These are phyloP conservation scores for Didymellaceae sp. DNA, from an alignment of 2,329 filamentous ascomycete genomes.

Conservation along the genomic window DNA sequence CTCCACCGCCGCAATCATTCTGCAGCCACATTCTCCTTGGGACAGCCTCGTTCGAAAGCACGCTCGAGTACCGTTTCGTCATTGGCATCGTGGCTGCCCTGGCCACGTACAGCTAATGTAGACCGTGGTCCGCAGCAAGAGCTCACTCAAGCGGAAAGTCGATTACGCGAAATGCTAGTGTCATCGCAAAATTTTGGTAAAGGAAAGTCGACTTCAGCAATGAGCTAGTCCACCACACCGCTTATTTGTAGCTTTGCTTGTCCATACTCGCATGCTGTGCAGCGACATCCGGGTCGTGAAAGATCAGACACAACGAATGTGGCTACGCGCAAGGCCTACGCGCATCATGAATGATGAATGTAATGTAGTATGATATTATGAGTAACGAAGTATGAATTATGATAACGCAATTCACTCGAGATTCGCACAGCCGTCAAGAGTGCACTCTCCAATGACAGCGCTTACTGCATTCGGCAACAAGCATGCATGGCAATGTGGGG, in stretches of 20 bases:
- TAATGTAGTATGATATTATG: conserved; percentile 10
- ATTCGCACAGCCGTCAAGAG: too few species aligned
- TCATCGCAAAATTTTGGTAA: conserved; percentile 34
- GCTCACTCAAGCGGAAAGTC: conserved; percentile 40
- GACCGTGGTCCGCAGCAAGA: conserved; percentile 28
- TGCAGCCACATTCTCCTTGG: conserved; percentile 24
- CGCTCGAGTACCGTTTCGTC: conserved; percentile 42
- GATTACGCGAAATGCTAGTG: conserved; percentile 42
- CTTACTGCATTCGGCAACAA: conserved; percentile 3
- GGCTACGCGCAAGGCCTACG: neutral
- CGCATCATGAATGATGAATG: conserved; percentile 6
- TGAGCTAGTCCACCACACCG: conserved; percentile 19
- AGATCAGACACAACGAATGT: neutral
- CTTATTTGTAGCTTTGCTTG: neutral
- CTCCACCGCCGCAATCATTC: conserved; percentile 36
- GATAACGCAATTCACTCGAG: too few species aligned
- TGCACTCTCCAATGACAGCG: too few species aligned
- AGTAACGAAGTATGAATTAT: conserved; percentile 19
- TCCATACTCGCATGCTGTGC: neutral
- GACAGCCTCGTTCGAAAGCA: conserved; percentile 15
- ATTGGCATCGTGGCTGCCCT: conserved; percentile 45
- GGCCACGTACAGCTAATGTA: conserved; percentile 35
- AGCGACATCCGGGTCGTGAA: neutral
- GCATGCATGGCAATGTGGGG: conserved; percentile 15
- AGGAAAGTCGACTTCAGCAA: conserved; percentile 35